Evolutionary conservation across 2,329 filamentous ascomycete genomes (phyloP).

Genomic region (Reticulascus tulasneorum): DNA sequence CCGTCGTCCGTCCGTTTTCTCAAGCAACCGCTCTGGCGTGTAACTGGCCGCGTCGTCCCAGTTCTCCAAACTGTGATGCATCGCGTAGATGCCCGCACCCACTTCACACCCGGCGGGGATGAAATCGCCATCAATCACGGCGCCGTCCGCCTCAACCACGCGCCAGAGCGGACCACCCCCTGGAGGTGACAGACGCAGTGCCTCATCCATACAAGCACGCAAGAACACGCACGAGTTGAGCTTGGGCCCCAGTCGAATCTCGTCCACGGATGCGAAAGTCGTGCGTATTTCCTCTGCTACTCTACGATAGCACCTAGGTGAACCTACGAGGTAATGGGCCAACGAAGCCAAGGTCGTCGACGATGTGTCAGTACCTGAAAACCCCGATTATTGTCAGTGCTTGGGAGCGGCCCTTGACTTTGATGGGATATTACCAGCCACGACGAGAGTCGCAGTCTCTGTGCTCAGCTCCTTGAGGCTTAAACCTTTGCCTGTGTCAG

Average conservation of each 20-base stretch:
- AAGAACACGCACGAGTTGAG: slow-evolving; percentile 34
- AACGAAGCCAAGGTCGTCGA: slow-evolving; percentile 29
- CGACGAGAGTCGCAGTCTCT: slow-evolving; percentile 36
- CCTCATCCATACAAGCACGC: slow-evolving; percentile 33
- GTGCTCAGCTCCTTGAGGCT: slow-evolving; percentile 37
- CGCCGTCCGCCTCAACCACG: slow-evolving; percentile 6
- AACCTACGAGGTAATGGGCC: slow-evolving; percentile 33
- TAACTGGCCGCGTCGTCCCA: not conserved
- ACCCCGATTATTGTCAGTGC: too few species aligned
- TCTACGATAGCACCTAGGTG: slow-evolving; percentile 23
- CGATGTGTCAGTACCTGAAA: slow-evolving; percentile 33
- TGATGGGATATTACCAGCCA: slow-evolving; percentile 14
- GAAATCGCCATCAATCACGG: slow-evolving; percentile 12
- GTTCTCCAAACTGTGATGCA: slow-evolving; percentile 14
- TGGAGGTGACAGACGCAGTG: slow-evolving; percentile 17
- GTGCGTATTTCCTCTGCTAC: slow-evolving; percentile 27
- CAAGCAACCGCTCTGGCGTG: slow-evolving; percentile 1
- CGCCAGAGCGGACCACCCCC: slow-evolving; percentile 11
- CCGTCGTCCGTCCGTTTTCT: not conserved
- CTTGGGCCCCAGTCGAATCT: slow-evolving; percentile 26
- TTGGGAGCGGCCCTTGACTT: too few species aligned
- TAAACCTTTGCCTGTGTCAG: slow-evolving; percentile 38
- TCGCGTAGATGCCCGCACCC: slow-evolving; percentile 14
- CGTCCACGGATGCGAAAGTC: slow-evolving; percentile 27
- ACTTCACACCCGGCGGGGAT: slow-evolving; percentile 14